A percentile compares a stretch with the other conserved stretches of the same genome.
Conservation (phyloP, 2,329 filamentous ascomycete species). For the Magnaporthiopsis incrustans region DNA sequence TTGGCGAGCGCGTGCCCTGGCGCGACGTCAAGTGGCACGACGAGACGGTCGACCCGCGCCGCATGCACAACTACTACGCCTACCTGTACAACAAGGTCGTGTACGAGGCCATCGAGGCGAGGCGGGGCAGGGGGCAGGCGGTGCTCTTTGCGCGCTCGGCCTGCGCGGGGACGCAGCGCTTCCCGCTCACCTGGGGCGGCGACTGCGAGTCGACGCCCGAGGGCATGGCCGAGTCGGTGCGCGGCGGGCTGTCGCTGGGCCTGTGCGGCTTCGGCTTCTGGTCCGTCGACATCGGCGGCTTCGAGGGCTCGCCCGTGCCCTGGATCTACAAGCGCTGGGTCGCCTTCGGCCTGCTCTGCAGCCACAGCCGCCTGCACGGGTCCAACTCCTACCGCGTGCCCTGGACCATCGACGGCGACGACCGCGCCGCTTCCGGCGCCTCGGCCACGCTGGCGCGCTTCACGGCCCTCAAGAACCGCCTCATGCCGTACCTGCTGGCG, state of each 20-base stretch:
- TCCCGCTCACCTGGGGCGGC: conserved; percentile 65
- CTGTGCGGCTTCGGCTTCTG: conserved; percentile 22
- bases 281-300: conserved; percentile 28
- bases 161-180: conserved; percentile 59
- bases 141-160: conserved; percentile 60
- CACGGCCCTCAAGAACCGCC: conserved; percentile 40
- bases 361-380: conserved; percentile 63
- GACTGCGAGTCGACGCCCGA: conserved; percentile 69
- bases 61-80: conserved; percentile 75
- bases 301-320: conserved; percentile 58
- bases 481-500: conserved; percentile 44
- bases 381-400: conserved; percentile 66
- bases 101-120: conserved; percentile 54
- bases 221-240: conserved; percentile 57
- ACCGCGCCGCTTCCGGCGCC: conserved; percentile 44
- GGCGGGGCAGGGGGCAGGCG: conserved; percentile 44
- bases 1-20: conserved; percentile 63
- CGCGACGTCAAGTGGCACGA: conserved; percentile 59
- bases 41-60: conserved; percentile 45
- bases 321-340: conserved; percentile 74
- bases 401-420: conserved; percentile 62
- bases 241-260: conserved; percentile 21
- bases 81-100: conserved; percentile 65
- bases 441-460: conserved; percentile 40
- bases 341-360: conserved; percentile 64